Conservation (phyloP, 768 basidiomycete genomes). For the Leccinum sublutescens region DNA sequence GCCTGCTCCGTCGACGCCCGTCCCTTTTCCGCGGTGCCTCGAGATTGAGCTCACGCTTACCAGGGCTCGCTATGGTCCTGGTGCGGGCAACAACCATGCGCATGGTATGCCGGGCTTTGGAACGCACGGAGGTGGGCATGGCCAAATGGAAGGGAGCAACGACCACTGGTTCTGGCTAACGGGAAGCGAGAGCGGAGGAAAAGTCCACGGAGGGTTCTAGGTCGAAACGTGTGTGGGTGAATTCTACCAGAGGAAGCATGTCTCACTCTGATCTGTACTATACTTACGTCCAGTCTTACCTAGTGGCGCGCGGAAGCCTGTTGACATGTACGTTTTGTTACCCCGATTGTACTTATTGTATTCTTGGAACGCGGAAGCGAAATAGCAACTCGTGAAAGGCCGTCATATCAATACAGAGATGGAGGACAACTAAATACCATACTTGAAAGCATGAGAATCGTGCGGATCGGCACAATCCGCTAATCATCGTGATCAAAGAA, state of each 20-base stretch:
- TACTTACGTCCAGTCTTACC: background rate
- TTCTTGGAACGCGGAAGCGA: background rate
- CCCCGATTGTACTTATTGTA: background rate
- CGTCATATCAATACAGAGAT: background rate
- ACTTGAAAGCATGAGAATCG: background rate
- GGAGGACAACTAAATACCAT: background rate
- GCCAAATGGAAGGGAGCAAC: constrained; percentile 17
- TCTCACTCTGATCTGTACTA: background rate
- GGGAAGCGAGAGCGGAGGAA: constrained; percentile 11
- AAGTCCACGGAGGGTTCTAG: constrained; percentile 1
- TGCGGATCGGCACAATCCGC: background rate
- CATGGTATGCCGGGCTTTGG: constrained; percentile 19
- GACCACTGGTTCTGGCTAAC: constrained; percentile 28
- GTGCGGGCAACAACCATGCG: constrained; percentile 10
- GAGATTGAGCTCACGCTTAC: constrained; percentile 14
- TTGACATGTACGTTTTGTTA: background rate
- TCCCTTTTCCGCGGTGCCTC: constrained; percentile 6
- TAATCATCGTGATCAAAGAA: background rate
- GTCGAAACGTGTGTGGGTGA: too few species aligned
- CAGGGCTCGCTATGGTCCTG: constrained; percentile 12
- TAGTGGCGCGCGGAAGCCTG: background rate
- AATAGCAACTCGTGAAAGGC: background rate
- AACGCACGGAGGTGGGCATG: constrained; percentile 15
- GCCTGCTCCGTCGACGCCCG: constrained; percentile 8
- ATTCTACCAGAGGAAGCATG: background rate